These are phyloP conservation scores for Tylopilus rubrobrunneus DNA, from an alignment of 768 basidiomycete species.

Conservation along the genomic window DNA sequence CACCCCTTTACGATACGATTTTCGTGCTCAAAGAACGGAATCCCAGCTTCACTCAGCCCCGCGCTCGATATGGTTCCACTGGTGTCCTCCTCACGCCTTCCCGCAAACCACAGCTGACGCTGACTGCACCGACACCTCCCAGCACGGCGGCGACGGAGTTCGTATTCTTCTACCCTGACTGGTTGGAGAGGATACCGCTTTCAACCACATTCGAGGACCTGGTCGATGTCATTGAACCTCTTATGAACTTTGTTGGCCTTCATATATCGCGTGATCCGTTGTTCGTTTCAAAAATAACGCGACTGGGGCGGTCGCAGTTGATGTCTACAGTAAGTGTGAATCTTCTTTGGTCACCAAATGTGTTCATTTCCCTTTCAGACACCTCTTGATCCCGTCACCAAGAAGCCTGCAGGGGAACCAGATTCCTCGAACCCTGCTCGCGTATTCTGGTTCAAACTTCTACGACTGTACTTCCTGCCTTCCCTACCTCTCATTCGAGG, in stretches of 20 bases:
- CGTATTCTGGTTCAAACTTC: conserved; percentile 80
- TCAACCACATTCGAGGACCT: conserved; percentile 67
- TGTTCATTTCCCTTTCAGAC: conserved; percentile 30
- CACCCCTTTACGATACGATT: conserved; percentile 55
- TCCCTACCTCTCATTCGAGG: conserved; percentile 80
- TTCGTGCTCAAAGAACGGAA: conserved; percentile 57
- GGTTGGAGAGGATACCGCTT: conserved; percentile 67
- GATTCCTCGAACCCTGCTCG: conserved; percentile 59
- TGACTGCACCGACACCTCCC: conserved; percentile 78
- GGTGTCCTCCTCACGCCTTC: conserved; percentile 50
- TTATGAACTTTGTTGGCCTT: conserved; percentile 76
- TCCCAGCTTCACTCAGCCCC: conserved; percentile 58
- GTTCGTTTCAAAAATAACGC: conserved; percentile 75
- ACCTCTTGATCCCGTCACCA: conserved; percentile 56
- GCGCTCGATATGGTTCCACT: conserved; percentile 57
- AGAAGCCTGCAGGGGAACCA: conserved; percentile 50
- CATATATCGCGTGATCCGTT: conserved; percentile 76
- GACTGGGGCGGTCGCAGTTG: conserved; percentile 69
- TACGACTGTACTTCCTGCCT: conserved; percentile 81
- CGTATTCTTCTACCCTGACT: conserved; percentile 88
- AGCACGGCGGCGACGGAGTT: conserved; percentile 72
- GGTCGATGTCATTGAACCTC: conserved; percentile 68
- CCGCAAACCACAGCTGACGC: conserved; percentile 65
- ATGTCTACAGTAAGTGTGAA: conserved; percentile 44
- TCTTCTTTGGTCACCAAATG: background rate